Conservation (phyloP, 805 yeast species). For the Cephaloascus albidus region DNA sequence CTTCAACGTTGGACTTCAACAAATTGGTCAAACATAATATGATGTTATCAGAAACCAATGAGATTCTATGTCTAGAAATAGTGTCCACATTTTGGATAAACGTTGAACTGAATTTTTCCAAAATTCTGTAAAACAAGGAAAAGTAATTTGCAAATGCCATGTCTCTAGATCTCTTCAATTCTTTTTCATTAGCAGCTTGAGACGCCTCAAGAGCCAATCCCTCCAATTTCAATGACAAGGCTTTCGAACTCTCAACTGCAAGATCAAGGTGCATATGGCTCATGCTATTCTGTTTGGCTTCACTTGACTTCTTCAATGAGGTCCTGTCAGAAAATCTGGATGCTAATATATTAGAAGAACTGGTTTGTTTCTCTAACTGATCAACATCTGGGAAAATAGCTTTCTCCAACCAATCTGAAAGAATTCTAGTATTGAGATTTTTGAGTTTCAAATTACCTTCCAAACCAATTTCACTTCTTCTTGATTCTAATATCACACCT, state of each 20-base stretch:
- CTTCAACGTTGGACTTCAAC: conserved; percentile 63
- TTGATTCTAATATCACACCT: conserved; percentile 21
- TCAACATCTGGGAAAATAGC: conserved; percentile 33
- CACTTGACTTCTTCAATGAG: not conserved
- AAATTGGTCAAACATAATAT: conserved; percentile 60
- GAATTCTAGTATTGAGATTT: conserved; percentile 35
- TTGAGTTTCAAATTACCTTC: conserved; percentile 38
- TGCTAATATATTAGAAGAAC: not conserved
- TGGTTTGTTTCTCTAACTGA: conserved; percentile 6
- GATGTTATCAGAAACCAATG: conserved; percentile 50
- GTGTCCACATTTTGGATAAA: conserved; percentile 5
- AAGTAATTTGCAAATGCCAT: conserved; percentile 64
- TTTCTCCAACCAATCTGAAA: conserved; percentile 45
- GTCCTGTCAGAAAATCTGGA: not conserved
- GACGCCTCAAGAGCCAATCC: conserved; percentile 52
- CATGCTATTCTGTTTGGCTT: conserved; percentile 4
- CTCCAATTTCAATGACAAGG: conserved; percentile 45
- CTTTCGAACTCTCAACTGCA: conserved; percentile 55
- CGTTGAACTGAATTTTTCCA: conserved; percentile 31
- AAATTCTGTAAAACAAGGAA: conserved; percentile 45
- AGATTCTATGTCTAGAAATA: conserved; percentile 39
- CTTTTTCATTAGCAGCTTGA: conserved; percentile 43
- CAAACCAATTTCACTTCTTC: conserved; percentile 21
- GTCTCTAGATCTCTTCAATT: conserved; percentile 43
- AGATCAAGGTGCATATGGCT: conserved; percentile 46